Conservation (phyloP, 2,329 filamentous ascomycete species). For the Sarocladiaceae sp. region DNA sequence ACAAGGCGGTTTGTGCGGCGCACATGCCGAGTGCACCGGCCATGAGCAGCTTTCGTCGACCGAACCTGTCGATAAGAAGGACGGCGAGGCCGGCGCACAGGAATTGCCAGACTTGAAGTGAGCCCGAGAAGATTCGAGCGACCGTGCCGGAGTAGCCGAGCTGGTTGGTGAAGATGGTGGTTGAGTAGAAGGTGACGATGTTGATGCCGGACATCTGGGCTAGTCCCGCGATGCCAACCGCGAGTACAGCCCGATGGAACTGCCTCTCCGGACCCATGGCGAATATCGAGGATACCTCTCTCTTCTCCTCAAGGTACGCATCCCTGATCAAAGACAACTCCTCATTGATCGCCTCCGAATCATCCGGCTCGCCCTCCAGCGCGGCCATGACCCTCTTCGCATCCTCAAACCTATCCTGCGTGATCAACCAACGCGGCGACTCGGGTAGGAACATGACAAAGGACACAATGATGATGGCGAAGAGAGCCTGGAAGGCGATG, state of each 20-base stretch:
- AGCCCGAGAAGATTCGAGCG: background rate
- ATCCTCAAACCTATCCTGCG: conserved; percentile 41
- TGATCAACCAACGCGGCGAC: conserved; percentile 37
- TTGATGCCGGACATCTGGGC: conserved; percentile 56
- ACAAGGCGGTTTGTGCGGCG: conserved; percentile 43
- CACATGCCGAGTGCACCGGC: conserved; percentile 41
- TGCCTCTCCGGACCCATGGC: conserved; percentile 26
- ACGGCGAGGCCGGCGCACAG: conserved; percentile 29
- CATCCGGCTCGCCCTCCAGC: conserved; percentile 39
- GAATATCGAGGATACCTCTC: conserved; percentile 31
- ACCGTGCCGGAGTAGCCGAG: conserved; percentile 16
- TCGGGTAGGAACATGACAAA: conserved; percentile 40
- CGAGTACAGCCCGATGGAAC: conserved; percentile 57
- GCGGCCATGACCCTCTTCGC: conserved; percentile 24
- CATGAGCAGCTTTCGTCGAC: conserved; percentile 37
- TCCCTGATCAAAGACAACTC: background rate
- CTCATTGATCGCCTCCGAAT: conserved; percentile 25
- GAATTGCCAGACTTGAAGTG: conserved; percentile 1
- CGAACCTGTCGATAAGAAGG: conserved; percentile 40
- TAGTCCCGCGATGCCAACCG: conserved; percentile 48
- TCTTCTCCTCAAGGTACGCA: conserved; percentile 40
- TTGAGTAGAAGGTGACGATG: conserved; percentile 56
- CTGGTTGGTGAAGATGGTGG: conserved; percentile 48
- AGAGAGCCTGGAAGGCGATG: conserved; percentile 26
- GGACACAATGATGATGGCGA: conserved; percentile 24